Evolutionary conservation across 106 monocot genomes (phyloP).

Genomic region (Vanilla planifolia): DNA sequence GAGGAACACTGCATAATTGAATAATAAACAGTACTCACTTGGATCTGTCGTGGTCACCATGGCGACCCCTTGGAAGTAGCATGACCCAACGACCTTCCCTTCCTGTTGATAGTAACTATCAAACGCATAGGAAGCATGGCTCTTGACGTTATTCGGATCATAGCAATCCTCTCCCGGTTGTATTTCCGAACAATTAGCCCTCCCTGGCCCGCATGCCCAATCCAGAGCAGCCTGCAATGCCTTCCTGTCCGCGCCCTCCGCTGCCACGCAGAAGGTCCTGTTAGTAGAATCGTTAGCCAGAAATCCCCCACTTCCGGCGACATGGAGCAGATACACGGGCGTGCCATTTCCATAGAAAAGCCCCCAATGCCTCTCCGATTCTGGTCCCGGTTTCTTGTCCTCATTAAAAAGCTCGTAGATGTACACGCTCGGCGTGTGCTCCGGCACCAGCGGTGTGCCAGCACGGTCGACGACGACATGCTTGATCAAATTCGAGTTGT

Average conservation of each 20-base stretch:
- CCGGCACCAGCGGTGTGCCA: slow-evolving; percentile 78
- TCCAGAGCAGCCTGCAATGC: slow-evolving; percentile 83
- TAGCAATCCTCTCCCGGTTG: slow-evolving; percentile 89
- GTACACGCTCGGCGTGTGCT: slow-evolving; percentile 52
- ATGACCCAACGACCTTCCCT: slow-evolving; percentile 57
- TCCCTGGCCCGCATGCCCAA: slow-evolving; percentile 94
- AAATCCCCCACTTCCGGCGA: slow-evolving; percentile 73
- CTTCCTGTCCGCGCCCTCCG: slow-evolving; percentile 41
- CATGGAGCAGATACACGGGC: slow-evolving; percentile 66
- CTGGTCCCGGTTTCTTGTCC: slow-evolving; percentile 54
- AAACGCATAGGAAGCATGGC: slow-evolving; percentile 85
- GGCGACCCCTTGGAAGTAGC: slow-evolving; percentile 87
- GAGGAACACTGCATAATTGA: too few species aligned
- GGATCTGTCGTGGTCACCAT: slow-evolving; percentile 97
- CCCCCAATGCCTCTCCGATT: slow-evolving; percentile 90
- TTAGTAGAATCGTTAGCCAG: slow-evolving; percentile 79
- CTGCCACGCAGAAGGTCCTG: slow-evolving; percentile 77
- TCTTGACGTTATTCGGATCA: slow-evolving; percentile 54
- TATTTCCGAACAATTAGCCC: slow-evolving; percentile 67
- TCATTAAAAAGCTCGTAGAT: slow-evolving; percentile 95
- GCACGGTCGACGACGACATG: slow-evolving; percentile 51
- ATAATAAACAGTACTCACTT: slow-evolving; percentile 55
- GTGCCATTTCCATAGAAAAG: slow-evolving; percentile 69
- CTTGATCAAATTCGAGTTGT: slow-evolving; percentile 79
- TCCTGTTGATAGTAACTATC: slow-evolving; percentile 86